Base-by-base conservation (phyloP, 2,329 filamentous ascomycete species). In the Stromatinia cepivora region DNA sequence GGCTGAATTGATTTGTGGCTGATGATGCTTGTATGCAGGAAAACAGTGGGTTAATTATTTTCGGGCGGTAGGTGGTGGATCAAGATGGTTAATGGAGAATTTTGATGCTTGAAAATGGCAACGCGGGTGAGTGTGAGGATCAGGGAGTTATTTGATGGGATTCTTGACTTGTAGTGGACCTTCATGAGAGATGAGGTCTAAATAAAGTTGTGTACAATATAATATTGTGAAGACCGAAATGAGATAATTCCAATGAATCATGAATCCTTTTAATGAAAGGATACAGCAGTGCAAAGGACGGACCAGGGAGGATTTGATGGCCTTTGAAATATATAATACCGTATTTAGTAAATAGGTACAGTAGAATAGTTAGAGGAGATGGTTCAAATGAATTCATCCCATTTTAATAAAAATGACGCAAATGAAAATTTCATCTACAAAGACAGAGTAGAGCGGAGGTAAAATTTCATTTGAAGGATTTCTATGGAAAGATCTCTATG, bases 1-100 rank as follows among this genome's bases (percentile, higher is more conserved):
- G 31, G 54, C 15, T 34, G 58, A 48, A 34, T 61, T 48, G 42
- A 45, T 56, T 34, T 61, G 42, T 61, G 58, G 58, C 42, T 46
- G 58, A 34, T 48, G 58, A 61, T 48, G 58, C 58, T 61, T 61
- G 42, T 61, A 22, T 61, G 42, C 58, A 61, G 56, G 31, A 61
- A 61, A 61, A 46, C 11, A 61, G 58, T 61, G 58, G 58, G 20
- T 15, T 61, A 13, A n/a, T n/a, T 22, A 6, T 39, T 39, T 13
- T 42, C 6, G 13, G 39, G 39, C 39, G 5, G 54, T 0, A 22
- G 56, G 13, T 17, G 34, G 54, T 39, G 39, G 56, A 58, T 58
- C 56, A 20, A 15, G 34, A 25, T 10, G 7, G 22, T n/a, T 57
- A n/a, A 57, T 57, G 54, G 54, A 57, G 54, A 57, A 36, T 22